Percentiles rank a stretch among this genome's conserved stretches.
Evolutionary conservation across 2,329 filamentous ascomycete species (phyloP).

Genomic region (Cytospora paraplurivora): DNA sequence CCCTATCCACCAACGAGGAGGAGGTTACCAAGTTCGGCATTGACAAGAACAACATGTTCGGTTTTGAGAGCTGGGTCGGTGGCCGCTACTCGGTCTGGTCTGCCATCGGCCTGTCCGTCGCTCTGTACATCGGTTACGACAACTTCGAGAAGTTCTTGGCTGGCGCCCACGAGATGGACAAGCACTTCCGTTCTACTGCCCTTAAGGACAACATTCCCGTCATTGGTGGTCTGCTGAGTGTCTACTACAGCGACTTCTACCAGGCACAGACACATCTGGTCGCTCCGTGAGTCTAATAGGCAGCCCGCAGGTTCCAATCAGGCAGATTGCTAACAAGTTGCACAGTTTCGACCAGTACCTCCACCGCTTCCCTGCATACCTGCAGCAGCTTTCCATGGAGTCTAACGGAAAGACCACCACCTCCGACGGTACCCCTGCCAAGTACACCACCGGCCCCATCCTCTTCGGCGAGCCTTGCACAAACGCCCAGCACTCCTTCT

Average conservation of each 20-base stretch:
- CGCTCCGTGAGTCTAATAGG: conserved; percentile 69
- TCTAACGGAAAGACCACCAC: conserved; percentile 98
- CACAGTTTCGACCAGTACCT: conserved; percentile 94
- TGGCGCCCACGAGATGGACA: conserved; percentile 96
- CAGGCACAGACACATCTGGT: conserved; percentile 97
- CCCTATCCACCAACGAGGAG: conserved; percentile 90
- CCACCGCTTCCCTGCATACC: conserved; percentile 97
- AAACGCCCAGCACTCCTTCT: conserved; percentile 99
- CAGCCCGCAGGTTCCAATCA: conserved; percentile 9
- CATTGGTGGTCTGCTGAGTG: conserved; percentile 87
- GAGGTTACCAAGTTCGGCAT: conserved; percentile 99
- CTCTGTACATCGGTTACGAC: conserved; percentile 92
- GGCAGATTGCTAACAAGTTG: conserved; percentile 20
- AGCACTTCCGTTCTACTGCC: conserved; percentile 91
- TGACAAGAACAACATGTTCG: conserved; percentile 99
- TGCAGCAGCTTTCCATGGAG: conserved; percentile 99
- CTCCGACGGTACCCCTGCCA: conserved; percentile 82
- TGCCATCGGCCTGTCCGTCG: conserved; percentile 92
- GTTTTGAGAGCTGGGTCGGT: conserved; percentile 97
- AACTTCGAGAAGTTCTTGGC: conserved; percentile 97
- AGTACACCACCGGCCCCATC: conserved; percentile 94
- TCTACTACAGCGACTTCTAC: conserved; percentile 99
- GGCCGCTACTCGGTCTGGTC: conserved; percentile 99
- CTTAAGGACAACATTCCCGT: conserved; percentile 94
- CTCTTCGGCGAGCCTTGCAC: conserved; percentile 98